Evolutionary conservation across 129 eudicot species (phyloP).

Genomic region (Flaveria brownii): DNA sequence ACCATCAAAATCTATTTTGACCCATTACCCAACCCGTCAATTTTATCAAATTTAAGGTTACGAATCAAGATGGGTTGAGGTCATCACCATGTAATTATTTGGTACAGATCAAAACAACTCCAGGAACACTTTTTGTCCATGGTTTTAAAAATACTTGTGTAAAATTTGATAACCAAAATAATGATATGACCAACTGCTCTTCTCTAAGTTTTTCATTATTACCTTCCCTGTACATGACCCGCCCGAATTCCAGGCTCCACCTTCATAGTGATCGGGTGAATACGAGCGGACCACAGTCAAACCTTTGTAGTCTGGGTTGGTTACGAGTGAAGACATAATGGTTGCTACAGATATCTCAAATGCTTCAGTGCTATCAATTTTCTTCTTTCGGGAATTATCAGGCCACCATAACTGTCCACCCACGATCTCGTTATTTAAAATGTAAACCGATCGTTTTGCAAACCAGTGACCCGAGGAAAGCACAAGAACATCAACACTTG

Average conservation of each 20-base stretch:
- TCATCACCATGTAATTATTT: neutral
- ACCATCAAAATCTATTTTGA: neutral
- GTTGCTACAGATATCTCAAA: constrained; percentile 73
- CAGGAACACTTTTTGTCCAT: neutral
- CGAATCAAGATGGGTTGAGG: neutral
- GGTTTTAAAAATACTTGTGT: neutral
- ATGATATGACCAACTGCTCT: neutral
- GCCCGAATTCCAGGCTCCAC: constrained; percentile 95
- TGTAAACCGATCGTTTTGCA: constrained; percentile 65
- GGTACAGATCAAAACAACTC: neutral
- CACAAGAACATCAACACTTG: constrained; percentile 60
- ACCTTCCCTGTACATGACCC: constrained; percentile 90
- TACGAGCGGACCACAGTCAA: constrained; percentile 65
- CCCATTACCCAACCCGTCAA: too few species aligned
- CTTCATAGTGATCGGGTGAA: constrained; percentile 95
- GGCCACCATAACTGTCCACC: constrained; percentile 94
- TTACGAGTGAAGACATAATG: constrained; percentile 60
- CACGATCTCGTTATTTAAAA: constrained; percentile 76
- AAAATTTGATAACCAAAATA: neutral
- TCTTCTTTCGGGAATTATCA: constrained; percentile 44
- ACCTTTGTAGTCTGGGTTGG: constrained; percentile 66
- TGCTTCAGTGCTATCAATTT: constrained; percentile 60
- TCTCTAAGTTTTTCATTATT: constrained; percentile 1
- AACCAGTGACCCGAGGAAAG: constrained; percentile 97
- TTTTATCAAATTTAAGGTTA: too few species aligned